Conservation (phyloP, 2,329 filamentous ascomycete genomes). For the Shiraia sp. region DNA sequence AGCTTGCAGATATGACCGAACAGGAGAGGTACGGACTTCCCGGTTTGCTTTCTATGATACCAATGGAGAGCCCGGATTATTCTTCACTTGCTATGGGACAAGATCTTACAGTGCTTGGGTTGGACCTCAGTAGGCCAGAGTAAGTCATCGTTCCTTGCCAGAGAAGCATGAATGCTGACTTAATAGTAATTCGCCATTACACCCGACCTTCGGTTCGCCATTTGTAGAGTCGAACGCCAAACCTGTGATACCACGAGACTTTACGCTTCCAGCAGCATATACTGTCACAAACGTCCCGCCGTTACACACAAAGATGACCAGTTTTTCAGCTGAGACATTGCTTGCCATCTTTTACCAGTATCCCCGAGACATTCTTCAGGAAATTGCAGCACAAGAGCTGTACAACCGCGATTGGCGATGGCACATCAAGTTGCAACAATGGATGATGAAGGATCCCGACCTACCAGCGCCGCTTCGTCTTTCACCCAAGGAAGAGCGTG, state of each 20-base stretch:
- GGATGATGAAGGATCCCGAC: slow-evolving; percentile 59
- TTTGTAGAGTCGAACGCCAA: slow-evolving; percentile 63
- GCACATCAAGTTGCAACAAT: slow-evolving; percentile 58
- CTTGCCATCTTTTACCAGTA: slow-evolving; percentile 73
- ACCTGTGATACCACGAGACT: slow-evolving; percentile 64
- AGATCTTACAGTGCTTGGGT: slow-evolving; percentile 65
- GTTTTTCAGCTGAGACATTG: slow-evolving; percentile 66
- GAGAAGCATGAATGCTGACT: slow-evolving; percentile 18
- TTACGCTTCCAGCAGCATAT: slow-evolving; percentile 65
- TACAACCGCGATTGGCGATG: slow-evolving; percentile 58
- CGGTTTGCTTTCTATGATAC: slow-evolving; percentile 62
- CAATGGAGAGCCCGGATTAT: slow-evolving; percentile 56
- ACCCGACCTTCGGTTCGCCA: slow-evolving; percentile 66
- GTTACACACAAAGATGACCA: slow-evolving; percentile 60
- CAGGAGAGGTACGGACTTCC: slow-evolving; percentile 63
- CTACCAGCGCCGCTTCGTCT: slow-evolving; percentile 49
- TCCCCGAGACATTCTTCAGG: slow-evolving; percentile 67
- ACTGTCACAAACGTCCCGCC: slow-evolving; percentile 68
- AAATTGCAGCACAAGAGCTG: slow-evolving; percentile 66
- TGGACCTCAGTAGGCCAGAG: slow-evolving; percentile 67
- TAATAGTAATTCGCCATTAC: slow-evolving; percentile 56
- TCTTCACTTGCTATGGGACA: slow-evolving; percentile 62
- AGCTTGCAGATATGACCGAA: slow-evolving; percentile 62
- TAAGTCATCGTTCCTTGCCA: slow-evolving; percentile 41
- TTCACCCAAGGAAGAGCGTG: slow-evolving; percentile 53